Conservation (phyloP, 331 rosid species). For the Rosa hybrid region DNA sequence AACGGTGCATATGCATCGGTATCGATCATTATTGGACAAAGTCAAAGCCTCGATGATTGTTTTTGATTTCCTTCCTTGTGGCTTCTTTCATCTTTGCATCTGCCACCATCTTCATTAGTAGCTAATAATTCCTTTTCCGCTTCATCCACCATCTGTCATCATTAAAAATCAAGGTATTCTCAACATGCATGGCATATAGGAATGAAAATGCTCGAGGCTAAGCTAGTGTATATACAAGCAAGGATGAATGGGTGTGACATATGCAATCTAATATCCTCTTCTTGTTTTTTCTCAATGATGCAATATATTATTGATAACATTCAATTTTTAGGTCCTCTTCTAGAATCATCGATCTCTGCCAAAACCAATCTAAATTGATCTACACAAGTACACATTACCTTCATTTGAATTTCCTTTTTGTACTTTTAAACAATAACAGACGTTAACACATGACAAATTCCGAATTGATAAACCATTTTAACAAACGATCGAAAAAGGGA, state of each 20-base stretch:
- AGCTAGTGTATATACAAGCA: not conserved
- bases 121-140: constrained; percentile 27
- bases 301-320: no score
- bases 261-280: not conserved
- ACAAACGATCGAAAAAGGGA: no score
- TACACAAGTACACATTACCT: no score
- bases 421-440: no score
- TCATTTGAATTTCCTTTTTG: no score
- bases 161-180: not conserved
- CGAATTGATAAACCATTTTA: no score
- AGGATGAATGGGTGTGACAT: not conserved
- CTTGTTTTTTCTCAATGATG: no score
- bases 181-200: not conserved
- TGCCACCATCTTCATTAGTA: not conserved
- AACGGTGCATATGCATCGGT: not conserved
- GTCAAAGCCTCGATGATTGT: constrained; percentile 11
- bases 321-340: no score
- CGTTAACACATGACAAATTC: no score
- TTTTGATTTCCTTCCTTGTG: not conserved
- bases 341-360: no score
- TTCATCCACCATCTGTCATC: constrained; percentile 32
- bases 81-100: not conserved
- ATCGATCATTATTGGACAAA: not conserved
- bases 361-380: no score
- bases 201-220: not conserved